These are phyloP conservation scores for Aethionema arabicum DNA, from an alignment of 345 rosid species.

Conservation along the genomic window DNA sequence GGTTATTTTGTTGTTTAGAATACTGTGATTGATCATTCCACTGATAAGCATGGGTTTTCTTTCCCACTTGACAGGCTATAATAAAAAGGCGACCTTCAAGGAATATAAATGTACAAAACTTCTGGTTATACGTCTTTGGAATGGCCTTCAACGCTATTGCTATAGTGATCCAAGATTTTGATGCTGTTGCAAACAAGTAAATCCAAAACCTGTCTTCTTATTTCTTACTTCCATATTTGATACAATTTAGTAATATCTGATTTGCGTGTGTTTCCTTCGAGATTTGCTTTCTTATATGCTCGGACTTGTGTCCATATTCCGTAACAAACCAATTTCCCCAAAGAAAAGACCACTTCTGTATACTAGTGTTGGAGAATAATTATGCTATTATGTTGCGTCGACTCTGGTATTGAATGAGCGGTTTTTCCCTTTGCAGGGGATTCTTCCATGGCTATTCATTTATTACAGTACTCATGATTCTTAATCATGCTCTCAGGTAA, in stretches of 20 bases:
- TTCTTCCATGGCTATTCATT: constrained; percentile 95
- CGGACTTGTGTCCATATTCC: neutral
- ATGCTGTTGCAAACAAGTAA: constrained; percentile 86
- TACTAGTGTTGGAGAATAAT: constrained; percentile 1
- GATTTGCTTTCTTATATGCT: neutral
- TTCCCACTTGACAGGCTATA: constrained; percentile 70
- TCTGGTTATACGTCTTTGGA: constrained; percentile 94
- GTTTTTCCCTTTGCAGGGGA: constrained; percentile 56
- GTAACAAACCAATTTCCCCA: constrained; percentile 5
- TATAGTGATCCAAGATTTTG: constrained; percentile 85
- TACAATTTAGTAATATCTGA: neutral
- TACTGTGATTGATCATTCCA: neutral
- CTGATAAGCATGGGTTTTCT: constrained; percentile 11
- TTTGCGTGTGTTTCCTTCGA: constrained; percentile 5
- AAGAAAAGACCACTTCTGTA: neutral
- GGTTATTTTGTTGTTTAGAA: neutral
- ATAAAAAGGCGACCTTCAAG: constrained; percentile 90
- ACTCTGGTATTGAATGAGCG: neutral
- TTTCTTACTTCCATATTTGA: constrained; percentile 8
- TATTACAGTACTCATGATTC: constrained; percentile 82
- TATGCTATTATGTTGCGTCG: neutral
- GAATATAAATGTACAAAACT: constrained; percentile 91
- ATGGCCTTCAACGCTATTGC: constrained; percentile 94
- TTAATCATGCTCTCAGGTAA: constrained; percentile 96
- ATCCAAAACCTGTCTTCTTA: constrained; percentile 26